These are phyloP conservation scores for Fraxinus sp. DNA, from an alignment of 305 asterid species.

Conservation along the genomic window DNA sequence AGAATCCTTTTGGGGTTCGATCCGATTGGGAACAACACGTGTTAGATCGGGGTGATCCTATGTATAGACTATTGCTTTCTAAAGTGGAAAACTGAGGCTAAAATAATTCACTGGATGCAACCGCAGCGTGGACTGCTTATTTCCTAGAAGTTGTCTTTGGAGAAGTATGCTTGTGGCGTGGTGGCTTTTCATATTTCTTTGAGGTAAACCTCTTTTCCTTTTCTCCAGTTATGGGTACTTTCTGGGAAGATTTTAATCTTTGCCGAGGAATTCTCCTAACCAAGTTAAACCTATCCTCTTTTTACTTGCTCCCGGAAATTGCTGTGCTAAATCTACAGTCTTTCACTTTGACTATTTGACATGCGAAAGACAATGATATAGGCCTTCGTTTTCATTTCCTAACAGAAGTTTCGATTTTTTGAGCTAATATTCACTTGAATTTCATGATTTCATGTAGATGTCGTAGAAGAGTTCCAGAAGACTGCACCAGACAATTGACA, in stretches of 20 bases:
- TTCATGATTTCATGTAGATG: not conserved
- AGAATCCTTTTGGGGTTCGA: constrained; percentile 79
- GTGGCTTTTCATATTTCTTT: constrained; percentile 16
- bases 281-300: not conserved
- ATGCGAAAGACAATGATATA: not conserved
- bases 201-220: not conserved
- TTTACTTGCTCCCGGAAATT: not conserved
- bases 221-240: constrained; percentile 3
- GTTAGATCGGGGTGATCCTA: constrained; percentile 67
- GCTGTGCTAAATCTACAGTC: not conserved
- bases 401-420: not conserved
- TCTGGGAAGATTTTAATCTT: not conserved
- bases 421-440: not conserved
- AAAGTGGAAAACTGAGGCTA: constrained; percentile 34
- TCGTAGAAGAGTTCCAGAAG: not conserved
- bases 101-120: constrained; percentile 17
- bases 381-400: not conserved
- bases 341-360: not conserved
- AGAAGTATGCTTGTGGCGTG: not conserved
- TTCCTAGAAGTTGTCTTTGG: not conserved
- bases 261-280: not conserved
- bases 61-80: constrained; percentile 71
- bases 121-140: not conserved
- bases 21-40: constrained; percentile 93
- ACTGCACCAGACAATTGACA: not conserved